Conservation (phyloP, 2,329 filamentous ascomycete species). For the Huntiella abstrusa region DNA sequence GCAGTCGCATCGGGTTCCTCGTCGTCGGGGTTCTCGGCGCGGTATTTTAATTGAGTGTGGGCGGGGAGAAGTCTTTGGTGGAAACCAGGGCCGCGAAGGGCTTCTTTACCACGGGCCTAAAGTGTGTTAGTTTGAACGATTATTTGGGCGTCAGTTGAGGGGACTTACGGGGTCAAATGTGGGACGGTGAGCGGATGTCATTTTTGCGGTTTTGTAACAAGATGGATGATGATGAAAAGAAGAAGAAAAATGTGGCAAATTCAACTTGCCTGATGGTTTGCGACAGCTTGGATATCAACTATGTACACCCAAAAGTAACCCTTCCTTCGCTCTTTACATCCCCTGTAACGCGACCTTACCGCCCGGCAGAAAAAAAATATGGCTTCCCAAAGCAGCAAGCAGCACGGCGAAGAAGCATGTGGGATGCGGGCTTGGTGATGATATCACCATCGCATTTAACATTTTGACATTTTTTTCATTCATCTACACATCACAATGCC, state of each 20-base stretch:
- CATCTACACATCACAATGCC: constrained; percentile 44
- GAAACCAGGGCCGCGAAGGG: constrained; percentile 79
- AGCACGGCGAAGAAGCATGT: too few species aligned
- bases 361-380: constrained; percentile 27
- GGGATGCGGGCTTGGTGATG: neutral
- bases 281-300: too few species aligned
- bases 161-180: constrained; percentile 76
- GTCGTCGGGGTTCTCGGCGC: constrained; percentile 42
- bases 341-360: constrained; percentile 23
- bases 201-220: constrained; percentile 16
- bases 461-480: constrained; percentile 1
- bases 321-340: too few species aligned
- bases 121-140: neutral
- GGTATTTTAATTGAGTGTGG: constrained; percentile 79
- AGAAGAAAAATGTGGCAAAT: neutral
- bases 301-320: too few species aligned
- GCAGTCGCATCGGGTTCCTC: constrained; percentile 61
- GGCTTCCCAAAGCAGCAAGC: constrained; percentile 8
- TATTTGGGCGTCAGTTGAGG: constrained; percentile 9
- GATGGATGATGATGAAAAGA: neutral
- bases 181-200: constrained; percentile 60
- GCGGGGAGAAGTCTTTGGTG: constrained; percentile 90
- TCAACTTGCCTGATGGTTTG: too few species aligned
- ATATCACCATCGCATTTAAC: neutral
- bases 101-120: constrained; percentile 83